Percentiles rank a stretch among this genome's conserved stretches.
Conservation (phyloP, 768 basidiomycete species). For the Leccinum subtestaceum region DNA sequence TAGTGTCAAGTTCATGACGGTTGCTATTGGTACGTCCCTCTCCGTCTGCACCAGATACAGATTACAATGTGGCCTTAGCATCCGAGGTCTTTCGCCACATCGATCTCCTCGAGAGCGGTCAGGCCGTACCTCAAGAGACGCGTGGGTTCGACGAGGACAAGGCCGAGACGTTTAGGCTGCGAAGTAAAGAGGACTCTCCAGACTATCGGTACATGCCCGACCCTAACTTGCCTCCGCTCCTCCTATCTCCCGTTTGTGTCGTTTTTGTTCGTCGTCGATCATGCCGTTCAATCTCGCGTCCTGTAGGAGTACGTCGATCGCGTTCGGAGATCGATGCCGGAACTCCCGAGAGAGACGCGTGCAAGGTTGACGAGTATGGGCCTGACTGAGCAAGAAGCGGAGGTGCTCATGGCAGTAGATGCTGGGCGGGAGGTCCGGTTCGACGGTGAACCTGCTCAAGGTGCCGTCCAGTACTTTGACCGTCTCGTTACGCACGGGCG, state of each 20-base stretch:
- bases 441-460: slow-evolving; percentile 51
- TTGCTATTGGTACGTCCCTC: slow-evolving; percentile 70
- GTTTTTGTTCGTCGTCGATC: background rate
- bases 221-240: slow-evolving; percentile 79
- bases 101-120: slow-evolving; percentile 43
- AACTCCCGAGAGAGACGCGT: slow-evolving; percentile 67
- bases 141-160: slow-evolving; percentile 84
- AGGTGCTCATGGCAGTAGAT: slow-evolving; percentile 75
- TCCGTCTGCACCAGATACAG: background rate
- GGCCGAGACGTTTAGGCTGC: slow-evolving; percentile 75
- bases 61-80: slow-evolving; percentile 42
- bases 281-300: background rate
- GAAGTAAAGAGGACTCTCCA: slow-evolving; percentile 90
- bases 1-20: slow-evolving; percentile 78
- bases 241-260: slow-evolving; percentile 46
- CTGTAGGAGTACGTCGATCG: slow-evolving; percentile 59
- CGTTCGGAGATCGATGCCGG: slow-evolving; percentile 59
- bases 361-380: slow-evolving; percentile 53
- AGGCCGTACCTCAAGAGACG: slow-evolving; percentile 74
- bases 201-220: slow-evolving; percentile 99
- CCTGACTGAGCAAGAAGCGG: slow-evolving; percentile 62
- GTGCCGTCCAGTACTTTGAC: slow-evolving; percentile 82
- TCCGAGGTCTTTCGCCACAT: slow-evolving; percentile 83
- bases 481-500: slow-evolving; percentile 45
- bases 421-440: slow-evolving; percentile 57